These are phyloP conservation scores for Globisporangium okanoganense DNA, from an alignment of 352 stramenopile species.

Conservation along the genomic window DNA sequence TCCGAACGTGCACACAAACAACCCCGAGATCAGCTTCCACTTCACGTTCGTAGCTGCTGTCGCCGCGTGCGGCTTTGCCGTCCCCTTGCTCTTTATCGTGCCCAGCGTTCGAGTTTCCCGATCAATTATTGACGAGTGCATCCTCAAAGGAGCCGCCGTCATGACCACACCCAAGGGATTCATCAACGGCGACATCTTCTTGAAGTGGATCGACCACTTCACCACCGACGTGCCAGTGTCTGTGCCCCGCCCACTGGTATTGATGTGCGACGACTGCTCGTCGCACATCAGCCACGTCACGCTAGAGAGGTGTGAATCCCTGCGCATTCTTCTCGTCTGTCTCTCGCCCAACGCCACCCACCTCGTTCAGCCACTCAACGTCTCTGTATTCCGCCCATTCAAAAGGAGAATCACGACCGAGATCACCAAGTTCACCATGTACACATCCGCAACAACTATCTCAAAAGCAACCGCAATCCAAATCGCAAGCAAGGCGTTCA, in stretches of 20 bases:
- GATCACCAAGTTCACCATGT: neutral
- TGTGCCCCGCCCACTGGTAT: neutral
- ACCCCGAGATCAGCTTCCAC: constrained; percentile 1
- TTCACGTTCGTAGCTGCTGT: constrained; percentile 3
- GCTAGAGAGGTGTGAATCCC: neutral
- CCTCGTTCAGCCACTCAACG: constrained; percentile 9
- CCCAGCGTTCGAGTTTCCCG: neutral
- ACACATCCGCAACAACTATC: neutral
- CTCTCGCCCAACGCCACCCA: constrained; percentile 3
- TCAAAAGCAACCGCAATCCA: constrained; percentile 1
- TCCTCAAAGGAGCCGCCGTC: neutral
- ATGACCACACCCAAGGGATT: neutral
- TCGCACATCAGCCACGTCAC: neutral
- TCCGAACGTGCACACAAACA: constrained; percentile 7
- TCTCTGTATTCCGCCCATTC: constrained; percentile 5
- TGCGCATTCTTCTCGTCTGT: constrained; percentile 1
- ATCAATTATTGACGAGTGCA: constrained; percentile 1
- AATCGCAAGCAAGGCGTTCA: constrained; percentile 6
- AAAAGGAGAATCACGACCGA: constrained; percentile 7
- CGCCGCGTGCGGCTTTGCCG: neutral
- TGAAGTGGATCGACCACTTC: constrained; percentile 7
- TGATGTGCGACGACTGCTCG: neutral
- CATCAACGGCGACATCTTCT: neutral
- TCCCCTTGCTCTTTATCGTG: constrained; percentile 1
- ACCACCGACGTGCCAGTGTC: neutral